phyloP scores from a whole-genome alignment of 108 stramenopile genomes.

The Nitzschia putrida region DNA sequence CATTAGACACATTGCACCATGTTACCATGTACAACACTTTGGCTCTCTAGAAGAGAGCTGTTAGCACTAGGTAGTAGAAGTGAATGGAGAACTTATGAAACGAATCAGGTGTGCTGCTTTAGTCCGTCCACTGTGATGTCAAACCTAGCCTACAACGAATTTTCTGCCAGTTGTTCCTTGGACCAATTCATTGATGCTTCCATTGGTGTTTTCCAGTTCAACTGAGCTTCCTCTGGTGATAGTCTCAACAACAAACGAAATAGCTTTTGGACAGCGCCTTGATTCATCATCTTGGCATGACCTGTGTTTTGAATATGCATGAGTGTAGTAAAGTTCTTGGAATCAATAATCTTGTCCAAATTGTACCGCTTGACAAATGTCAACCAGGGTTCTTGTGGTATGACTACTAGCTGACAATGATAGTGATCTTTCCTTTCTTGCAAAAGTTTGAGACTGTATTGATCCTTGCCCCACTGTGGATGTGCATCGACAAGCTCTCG shows the following conservation, averaged over 20 bases:
- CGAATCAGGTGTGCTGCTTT: no score
- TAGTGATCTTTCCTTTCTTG: not conserved
- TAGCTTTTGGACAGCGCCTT: not conserved
- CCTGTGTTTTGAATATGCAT: not conserved
- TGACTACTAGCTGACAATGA: not conserved
- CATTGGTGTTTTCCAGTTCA: conserved; percentile 2
- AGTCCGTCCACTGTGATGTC: no score
- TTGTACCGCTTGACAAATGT: not conserved
- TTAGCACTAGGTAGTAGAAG: no score
- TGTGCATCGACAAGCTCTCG: not conserved
- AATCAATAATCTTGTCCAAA: not conserved
- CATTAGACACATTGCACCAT: no score
- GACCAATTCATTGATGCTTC: not conserved
- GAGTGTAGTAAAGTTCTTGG: not conserved
- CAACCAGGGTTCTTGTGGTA: not conserved
- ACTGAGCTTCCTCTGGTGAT: not conserved
- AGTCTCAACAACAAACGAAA: not conserved
- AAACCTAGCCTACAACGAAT: not conserved
- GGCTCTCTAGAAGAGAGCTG: no score
- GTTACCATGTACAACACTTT: no score
- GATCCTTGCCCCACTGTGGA: not conserved
- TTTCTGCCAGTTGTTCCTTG: not conserved
- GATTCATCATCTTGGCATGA: not conserved
- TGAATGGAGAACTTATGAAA: no score
- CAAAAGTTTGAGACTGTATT: not conserved